Evolutionary conservation across 345 rosid genomes (phyloP).

Genomic region (Erodium maritimum): DNA sequence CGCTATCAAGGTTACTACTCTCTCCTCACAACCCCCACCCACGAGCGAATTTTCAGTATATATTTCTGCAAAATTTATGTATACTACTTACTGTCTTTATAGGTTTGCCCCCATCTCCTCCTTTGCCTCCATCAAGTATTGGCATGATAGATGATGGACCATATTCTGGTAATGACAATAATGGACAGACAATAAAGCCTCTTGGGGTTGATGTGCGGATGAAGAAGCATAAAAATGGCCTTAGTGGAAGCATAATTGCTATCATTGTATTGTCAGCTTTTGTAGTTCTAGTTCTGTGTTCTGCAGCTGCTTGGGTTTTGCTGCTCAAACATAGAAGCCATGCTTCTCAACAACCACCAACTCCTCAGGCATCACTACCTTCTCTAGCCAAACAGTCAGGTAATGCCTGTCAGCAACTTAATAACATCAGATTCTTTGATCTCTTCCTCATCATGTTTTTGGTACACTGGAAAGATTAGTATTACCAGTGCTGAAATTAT

Average conservation of each 20-base stretch:
- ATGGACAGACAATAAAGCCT: slow-evolving; percentile 57
- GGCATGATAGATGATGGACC: slow-evolving; percentile 51
- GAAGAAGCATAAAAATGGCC: slow-evolving; percentile 36
- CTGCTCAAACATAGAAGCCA: slow-evolving; percentile 32
- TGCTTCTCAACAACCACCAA: slow-evolving; percentile 22
- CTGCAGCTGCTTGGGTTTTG: slow-evolving; percentile 49
- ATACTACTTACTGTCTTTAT: slow-evolving; percentile 10
- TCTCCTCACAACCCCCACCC: neutral
- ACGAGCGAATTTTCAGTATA: neutral
- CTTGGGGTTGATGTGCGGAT: slow-evolving; percentile 65
- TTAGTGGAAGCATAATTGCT: slow-evolving; percentile 48
- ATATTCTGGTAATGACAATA: slow-evolving; percentile 39
- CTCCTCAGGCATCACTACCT: slow-evolving; percentile 35
- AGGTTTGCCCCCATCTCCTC: slow-evolving; percentile 94
- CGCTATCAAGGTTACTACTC: slow-evolving; percentile 61
- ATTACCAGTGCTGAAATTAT: neutral
- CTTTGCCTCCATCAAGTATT: slow-evolving; percentile 43
- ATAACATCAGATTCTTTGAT: neutral
- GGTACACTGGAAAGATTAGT: neutral
- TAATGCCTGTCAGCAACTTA: slow-evolving; percentile 7
- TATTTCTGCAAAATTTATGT: neutral
- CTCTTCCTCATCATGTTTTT: neutral
- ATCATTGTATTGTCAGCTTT: slow-evolving; percentile 58
- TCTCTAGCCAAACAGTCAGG: slow-evolving; percentile 71
- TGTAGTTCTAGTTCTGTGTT: slow-evolving; percentile 48